phyloP scores from a whole-genome alignment of 2,329 filamentous ascomycete species.

The Aspergillus nomiae region DNA sequence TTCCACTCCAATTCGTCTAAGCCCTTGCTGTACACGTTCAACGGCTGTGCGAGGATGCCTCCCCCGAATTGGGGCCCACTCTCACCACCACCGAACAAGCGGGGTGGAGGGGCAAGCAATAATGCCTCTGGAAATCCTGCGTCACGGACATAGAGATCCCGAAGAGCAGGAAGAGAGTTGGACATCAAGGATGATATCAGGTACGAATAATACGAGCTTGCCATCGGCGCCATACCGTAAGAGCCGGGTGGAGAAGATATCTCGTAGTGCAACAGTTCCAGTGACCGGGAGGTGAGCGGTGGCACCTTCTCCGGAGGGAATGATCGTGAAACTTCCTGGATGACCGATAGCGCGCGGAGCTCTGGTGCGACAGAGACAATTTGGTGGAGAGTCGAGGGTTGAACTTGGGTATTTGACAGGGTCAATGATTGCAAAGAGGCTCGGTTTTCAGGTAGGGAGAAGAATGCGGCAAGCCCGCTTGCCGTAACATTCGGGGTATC shows the following conservation, averaged over 20 bases:
- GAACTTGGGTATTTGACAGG: constrained; percentile 70
- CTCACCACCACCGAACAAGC: constrained; percentile 50
- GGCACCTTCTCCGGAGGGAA: constrained; percentile 61
- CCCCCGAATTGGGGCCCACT: constrained; percentile 25
- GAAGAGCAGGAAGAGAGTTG: constrained; percentile 72
- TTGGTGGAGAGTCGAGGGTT: constrained; percentile 41
- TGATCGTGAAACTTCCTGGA: constrained; percentile 57
- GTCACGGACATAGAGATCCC: constrained; percentile 82
- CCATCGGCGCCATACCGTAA: constrained; percentile 55
- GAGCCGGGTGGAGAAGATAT: constrained; percentile 64
- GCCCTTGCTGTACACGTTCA: constrained; percentile 68
- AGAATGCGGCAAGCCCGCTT: constrained; percentile 68
- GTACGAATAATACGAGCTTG: constrained; percentile 76
- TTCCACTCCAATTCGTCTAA: constrained; percentile 69
- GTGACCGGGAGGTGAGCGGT: constrained; percentile 67
- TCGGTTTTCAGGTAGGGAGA: constrained; percentile 63
- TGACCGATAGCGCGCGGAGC: constrained; percentile 54
- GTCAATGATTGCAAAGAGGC: constrained; percentile 67
- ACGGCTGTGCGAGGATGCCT: constrained; percentile 54
- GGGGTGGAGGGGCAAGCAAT: constrained; percentile 67
- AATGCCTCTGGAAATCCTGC: constrained; percentile 79
- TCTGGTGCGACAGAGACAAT: constrained; percentile 46
- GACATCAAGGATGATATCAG: constrained; percentile 79
- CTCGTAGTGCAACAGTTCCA: constrained; percentile 78
- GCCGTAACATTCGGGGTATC: constrained; percentile 72